Percentiles rank a stretch among this genome's conserved stretches.
Conservation (phyloP, 139 green algal species). For the Desmodesmus armatus region DNA sequence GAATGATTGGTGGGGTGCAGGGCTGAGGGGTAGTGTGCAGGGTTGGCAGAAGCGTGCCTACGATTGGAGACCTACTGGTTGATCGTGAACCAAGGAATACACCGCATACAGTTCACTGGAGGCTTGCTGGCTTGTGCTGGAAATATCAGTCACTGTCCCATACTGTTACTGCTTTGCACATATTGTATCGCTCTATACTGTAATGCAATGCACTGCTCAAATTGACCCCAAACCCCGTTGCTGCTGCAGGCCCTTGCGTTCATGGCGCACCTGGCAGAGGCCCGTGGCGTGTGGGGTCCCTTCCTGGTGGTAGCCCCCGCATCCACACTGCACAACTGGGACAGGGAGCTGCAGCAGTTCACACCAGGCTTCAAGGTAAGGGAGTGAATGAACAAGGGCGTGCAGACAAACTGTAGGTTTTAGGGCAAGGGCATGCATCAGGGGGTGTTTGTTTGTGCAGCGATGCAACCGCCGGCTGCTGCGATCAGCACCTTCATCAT, state of each 20-base stretch:
- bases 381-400: neutral
- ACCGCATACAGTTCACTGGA: no score
- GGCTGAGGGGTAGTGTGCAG: neutral
- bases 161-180: neutral
- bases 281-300: conserved; percentile 80
- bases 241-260: conserved; percentile 96
- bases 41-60: neutral
- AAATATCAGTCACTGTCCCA: no score
- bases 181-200: neutral
- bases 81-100: no score
- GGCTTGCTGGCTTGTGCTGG: no score
- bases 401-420: neutral
- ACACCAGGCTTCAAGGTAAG: conserved; percentile 79
- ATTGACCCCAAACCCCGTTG: neutral
- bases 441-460: no score
- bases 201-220: neutral
- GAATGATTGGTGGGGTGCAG: neutral
- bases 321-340: conserved; percentile 89
- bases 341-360: conserved; percentile 80
- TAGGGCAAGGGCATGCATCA: no score
- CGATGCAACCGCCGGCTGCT: no score
- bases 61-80: neutral
- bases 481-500: no score
- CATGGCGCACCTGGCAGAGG: conserved; percentile 86
- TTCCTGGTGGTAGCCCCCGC: conserved; percentile 86